phyloP scores from a whole-genome alignment of 257 asterid genomes.

The Solanum piurae region DNA sequence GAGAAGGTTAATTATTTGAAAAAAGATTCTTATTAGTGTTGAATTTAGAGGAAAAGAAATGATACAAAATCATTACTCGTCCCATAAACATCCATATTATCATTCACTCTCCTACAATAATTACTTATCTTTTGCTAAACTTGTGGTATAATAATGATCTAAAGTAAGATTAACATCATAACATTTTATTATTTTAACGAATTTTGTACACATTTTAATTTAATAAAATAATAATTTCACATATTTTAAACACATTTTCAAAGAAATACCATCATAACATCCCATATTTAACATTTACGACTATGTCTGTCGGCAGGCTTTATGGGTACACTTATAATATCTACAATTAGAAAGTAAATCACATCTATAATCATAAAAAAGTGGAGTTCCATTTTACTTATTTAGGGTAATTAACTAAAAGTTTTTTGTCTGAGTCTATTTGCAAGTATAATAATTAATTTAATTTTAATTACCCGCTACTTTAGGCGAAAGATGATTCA shows the following conservation, averaged over 20 bases:
- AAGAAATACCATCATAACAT: neutral
- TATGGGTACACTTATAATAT: neutral
- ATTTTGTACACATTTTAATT: neutral
- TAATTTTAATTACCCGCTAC: neutral
- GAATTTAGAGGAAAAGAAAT: slow-evolving; percentile 27
- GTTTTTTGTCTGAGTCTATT: neutral
- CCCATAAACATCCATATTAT: slow-evolving; percentile 23
- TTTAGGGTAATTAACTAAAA: neutral
- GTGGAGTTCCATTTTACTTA: neutral
- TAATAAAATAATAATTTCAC: neutral
- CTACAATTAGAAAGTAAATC: neutral
- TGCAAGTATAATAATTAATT: neutral
- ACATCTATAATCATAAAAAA: neutral
- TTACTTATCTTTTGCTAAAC: slow-evolving; percentile 10
- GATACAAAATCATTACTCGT: slow-evolving; percentile 39
- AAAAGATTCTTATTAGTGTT: slow-evolving; percentile 10
- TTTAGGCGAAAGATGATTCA: neutral
- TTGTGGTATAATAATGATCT: neutral
- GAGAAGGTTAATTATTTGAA: neutral
- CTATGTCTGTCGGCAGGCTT: neutral
- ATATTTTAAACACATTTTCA: neutral
- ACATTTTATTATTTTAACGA: neutral
- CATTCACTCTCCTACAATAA: slow-evolving; percentile 13
- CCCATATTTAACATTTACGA: neutral
- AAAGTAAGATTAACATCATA: neutral